Base-by-base conservation (phyloP, 1,139 yeast species). In the Kodamaea arcana region DNA sequence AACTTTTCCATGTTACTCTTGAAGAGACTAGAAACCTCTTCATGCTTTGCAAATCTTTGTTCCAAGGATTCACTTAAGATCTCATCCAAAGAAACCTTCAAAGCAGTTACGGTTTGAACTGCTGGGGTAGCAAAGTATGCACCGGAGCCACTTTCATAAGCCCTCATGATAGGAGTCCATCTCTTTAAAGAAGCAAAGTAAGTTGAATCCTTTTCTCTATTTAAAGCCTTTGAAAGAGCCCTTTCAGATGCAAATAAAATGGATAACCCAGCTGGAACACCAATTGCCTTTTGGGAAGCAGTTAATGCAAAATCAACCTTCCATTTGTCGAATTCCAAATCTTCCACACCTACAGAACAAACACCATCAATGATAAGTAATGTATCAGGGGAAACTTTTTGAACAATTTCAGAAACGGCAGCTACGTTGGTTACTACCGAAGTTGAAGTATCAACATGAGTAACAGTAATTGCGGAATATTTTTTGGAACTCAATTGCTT, bases 81-180 rank as follows among this genome's bases (percentile, higher is more conserved):
- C 56, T 84, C 90, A 41, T 75, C 76, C 46, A 88, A 72, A 3
- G 96, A 80, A 5, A 77, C 86, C 56, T 80, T 80, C 51, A 87
- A 73, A 11, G 96, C 88, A 50, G 84, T 84, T 42, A 90, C 69
- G 42, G 85, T 75, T 65, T 88, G 97, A 31, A 87, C 83, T 1
- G 97, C 85, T 7, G 96, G 97, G 5, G 97, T 90, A 14, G 97
- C 96, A 58, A 88, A 90, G 66, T 90, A 90, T 10, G 92, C 85
- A 21, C 86, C 84, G 45, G 72, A 69, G 26, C 94, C 94, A 34
- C 77, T 60, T 65, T 90, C 97, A 63, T 87, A 88, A 28, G 90
- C 86, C 54, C 75, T 68, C 92, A 90, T 81, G 55, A 88, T 74
- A 35, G 97, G 96, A 31, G 82, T 62, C 97, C 97, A 90, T 69